phyloP scores from a whole-genome alignment of 441 rosid genomes.

The Erodium trifolium region DNA sequence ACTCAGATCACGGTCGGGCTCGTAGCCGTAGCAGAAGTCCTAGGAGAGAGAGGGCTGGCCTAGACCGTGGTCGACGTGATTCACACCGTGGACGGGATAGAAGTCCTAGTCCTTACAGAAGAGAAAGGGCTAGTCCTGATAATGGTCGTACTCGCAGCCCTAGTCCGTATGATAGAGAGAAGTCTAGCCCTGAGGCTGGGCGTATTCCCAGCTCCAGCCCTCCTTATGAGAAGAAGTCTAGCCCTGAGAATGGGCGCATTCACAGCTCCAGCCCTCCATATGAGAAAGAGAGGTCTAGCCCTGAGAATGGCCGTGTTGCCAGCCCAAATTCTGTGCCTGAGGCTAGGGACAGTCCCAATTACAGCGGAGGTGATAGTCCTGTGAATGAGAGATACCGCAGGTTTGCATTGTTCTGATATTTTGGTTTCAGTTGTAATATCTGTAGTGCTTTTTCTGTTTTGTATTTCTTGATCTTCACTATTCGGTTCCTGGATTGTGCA shows the following conservation, averaged over 20 bases:
- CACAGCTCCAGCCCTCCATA: slow-evolving; percentile 38
- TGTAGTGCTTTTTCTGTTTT: neutral
- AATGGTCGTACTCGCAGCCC: slow-evolving; percentile 33
- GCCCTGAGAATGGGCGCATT: slow-evolving; percentile 34
- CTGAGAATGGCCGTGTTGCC: slow-evolving; percentile 30
- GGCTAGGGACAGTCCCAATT: slow-evolving; percentile 28
- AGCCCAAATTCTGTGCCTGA: slow-evolving; percentile 35
- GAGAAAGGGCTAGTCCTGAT: slow-evolving; percentile 36
- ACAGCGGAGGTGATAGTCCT: slow-evolving; percentile 54
- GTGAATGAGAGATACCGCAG: slow-evolving; percentile 49
- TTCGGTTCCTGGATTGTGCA: slow-evolving; percentile 14
- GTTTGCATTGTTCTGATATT: slow-evolving; percentile 17
- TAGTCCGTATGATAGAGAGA: slow-evolving; percentile 40
- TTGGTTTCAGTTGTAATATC: neutral
- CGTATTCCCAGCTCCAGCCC: slow-evolving; percentile 36
- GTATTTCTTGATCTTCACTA: neutral
- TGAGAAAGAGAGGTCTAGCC: slow-evolving; percentile 24
- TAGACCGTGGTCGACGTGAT: slow-evolving; percentile 17
- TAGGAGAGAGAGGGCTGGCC: slow-evolving; percentile 40
- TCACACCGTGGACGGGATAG: slow-evolving; percentile 21
- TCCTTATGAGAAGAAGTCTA: slow-evolving; percentile 21
- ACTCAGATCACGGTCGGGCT: slow-evolving; percentile 44
- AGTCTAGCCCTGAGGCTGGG: slow-evolving; percentile 27
- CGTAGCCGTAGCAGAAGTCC: slow-evolving; percentile 36
- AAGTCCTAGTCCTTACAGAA: slow-evolving; percentile 38